Percentiles rank a stretch among this genome's conserved stretches.
Conservation (phyloP, 2,329 filamentous ascomycete genomes). For the Basipetospora chlamydospora region DNA sequence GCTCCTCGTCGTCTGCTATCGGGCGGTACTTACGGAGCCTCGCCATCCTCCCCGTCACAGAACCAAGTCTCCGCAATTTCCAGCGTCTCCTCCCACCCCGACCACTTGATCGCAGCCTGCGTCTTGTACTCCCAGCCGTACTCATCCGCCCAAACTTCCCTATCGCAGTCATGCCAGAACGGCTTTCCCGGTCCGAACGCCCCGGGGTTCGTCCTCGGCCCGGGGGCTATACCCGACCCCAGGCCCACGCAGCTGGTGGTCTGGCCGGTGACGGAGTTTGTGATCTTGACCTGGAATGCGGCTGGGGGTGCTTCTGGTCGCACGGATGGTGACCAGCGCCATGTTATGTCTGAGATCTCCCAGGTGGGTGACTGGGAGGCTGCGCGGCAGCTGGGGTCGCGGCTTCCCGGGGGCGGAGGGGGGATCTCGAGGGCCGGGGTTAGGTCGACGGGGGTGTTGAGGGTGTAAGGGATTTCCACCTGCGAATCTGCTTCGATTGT, state of each 20-base stretch:
- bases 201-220: not conserved
- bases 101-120: not conserved
- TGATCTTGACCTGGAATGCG: not conserved
- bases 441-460: not conserved
- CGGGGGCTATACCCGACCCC: too few species aligned
- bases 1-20: not conserved
- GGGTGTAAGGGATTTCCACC: not conserved
- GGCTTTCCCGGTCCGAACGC: not conserved
- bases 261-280: not conserved
- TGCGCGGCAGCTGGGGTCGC: not conserved
- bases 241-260: not conserved
- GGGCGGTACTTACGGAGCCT: not conserved
- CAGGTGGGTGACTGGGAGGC: not conserved
- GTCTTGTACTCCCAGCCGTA: not conserved
- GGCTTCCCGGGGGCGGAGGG: not conserved
- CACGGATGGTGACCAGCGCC: too few species aligned
- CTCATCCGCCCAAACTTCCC: not conserved
- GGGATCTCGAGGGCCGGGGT: not conserved
- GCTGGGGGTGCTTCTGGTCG: too few species aligned
- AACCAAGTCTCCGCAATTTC: slow-evolving; percentile 1
- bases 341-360: not conserved
- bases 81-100: not conserved
- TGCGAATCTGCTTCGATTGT: not conserved
- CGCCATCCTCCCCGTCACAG: not conserved
- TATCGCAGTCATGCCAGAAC: not conserved